A percentile compares a stretch with the other conserved stretches of the same genome.
These are phyloP conservation scores for Colletotrichum simmondsii DNA, from an alignment of 2,329 filamentous ascomycete genomes.

Conservation along the genomic window DNA sequence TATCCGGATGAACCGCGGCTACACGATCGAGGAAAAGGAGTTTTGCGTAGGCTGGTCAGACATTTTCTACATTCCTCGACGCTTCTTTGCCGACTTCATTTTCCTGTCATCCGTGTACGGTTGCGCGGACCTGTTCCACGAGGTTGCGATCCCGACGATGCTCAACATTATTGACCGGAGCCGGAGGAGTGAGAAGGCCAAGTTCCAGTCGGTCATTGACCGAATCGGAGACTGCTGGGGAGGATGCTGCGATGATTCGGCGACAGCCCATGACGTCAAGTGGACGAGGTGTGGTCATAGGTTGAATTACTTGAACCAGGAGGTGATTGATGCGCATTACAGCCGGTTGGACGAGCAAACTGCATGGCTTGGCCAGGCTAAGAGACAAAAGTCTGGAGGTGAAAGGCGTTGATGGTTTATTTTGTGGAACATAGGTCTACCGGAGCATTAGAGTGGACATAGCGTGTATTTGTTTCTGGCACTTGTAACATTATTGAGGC, in stretches of 20 bases:
- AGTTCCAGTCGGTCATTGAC: conserved; percentile 30
- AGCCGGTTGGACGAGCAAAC: conserved; percentile 26
- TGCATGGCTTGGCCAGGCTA: conserved; percentile 21
- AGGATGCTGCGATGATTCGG: conserved; percentile 34
- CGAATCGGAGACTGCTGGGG: conserved; percentile 36
- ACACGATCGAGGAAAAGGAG: conserved; percentile 34
- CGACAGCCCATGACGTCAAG: conserved; percentile 32
- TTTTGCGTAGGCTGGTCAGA: conserved; percentile 46
- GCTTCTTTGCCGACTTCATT: conserved; percentile 45
- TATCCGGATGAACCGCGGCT: conserved; percentile 14
- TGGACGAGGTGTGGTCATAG: conserved; percentile 34
- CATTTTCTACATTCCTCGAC: conserved; percentile 46
- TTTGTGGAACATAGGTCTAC: neutral
- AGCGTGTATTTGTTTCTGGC: neutral
- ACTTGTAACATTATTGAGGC: neutral
- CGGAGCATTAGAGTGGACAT: conserved; percentile 3
- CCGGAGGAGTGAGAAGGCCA: conserved; percentile 24
- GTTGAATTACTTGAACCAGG: conserved; percentile 34
- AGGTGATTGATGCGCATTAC: conserved; percentile 32
- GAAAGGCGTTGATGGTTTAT: neutral
- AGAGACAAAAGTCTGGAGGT: neutral
- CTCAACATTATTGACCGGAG: conserved; percentile 43
- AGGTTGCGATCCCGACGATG: conserved; percentile 46
- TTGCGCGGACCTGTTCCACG: conserved; percentile 41
- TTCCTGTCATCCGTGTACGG: conserved; percentile 40